phyloP scores from a whole-genome alignment of 2,329 filamentous ascomycete genomes.

The Alternaria gaisen region DNA sequence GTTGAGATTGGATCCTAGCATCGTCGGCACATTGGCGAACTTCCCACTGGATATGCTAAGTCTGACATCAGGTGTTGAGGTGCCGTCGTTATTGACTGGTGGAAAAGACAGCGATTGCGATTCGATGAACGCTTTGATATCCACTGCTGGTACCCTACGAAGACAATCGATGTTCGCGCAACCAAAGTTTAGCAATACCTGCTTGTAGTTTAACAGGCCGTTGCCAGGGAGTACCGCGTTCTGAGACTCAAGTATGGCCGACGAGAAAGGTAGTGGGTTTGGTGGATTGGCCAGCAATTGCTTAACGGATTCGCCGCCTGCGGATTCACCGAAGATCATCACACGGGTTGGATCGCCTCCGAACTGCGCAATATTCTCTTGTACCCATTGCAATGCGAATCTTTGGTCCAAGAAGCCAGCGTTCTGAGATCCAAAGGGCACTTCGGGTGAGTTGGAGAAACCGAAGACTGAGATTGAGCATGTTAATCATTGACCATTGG shows the following conservation, averaged over 20 bases:
- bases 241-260: constrained; percentile 37
- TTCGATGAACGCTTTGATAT: constrained; percentile 22
- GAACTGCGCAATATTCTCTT: constrained; percentile 58
- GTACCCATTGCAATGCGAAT: constrained; percentile 63
- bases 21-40: constrained; percentile 18
- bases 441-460: constrained; percentile 26
- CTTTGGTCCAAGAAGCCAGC: constrained; percentile 64
- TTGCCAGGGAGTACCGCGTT: constrained; percentile 15
- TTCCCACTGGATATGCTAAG: constrained; percentile 13
- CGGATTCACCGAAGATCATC: constrained; percentile 54
- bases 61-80: constrained; percentile 17
- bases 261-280: constrained; percentile 28
- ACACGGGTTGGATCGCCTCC: constrained; percentile 51
- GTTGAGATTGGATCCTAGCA: constrained; percentile 20
- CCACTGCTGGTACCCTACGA: constrained; percentile 1
- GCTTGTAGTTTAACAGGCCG: constrained; percentile 16
- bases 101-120: constrained; percentile 17
- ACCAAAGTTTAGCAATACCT: constrained; percentile 16
- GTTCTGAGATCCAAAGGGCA: constrained; percentile 48
- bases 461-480: constrained; percentile 25
- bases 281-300: constrained; percentile 30
- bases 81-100: constrained; percentile 20
- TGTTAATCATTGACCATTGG: neutral
- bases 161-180: constrained; percentile 19
- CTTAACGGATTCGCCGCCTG: constrained; percentile 26